Evolutionary conservation across 345 rosid species (phyloP), one percentile per base, ranked within the genome.

Genomic region (Citrus glauca): DNA sequence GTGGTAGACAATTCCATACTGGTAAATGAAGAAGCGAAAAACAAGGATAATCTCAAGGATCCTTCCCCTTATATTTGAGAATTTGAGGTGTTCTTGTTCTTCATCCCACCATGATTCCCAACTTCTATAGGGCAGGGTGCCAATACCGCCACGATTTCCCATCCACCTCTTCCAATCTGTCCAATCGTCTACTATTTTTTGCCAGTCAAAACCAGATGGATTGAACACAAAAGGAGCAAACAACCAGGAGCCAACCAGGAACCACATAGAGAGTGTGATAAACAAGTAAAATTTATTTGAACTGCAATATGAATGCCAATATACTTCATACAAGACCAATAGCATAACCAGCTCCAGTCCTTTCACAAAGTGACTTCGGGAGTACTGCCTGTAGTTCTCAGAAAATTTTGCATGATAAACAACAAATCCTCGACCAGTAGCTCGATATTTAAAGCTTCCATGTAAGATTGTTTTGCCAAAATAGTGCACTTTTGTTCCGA

Each of bases 71-170:
- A 85, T 78, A 65, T 83, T 94, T 6, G 94, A 88, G 87, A 79
- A n/a, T 81, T 83, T 91, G 71, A 94, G 89, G 78, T 96, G 99
- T 72, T 89, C 98, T 64, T 90, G 98, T 74, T 94, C 99, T 71
- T 67, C 89, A 22, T 89, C 97, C 98, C 99, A 94, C 99, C 98
- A 96, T 7, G 98, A 96, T 81, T 96, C 99, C 99, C 99, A 96
- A 81, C 98, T 94, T 78, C 81, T 87, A 4, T 90, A 87, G 14
- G 78, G 64, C 7, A 66, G 82, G 35, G 92, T 94, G 72, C 98
- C 97, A 27, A 94, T 94, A 70, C 99, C 93, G 76, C 99, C 98
- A 0, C 93, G 93, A 84, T 92, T 96, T 24, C 98, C 97, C 98
- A 94, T 94, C 98, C 99, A 94, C 72, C 98, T 78, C 82, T 91